Conservation (phyloP, 306 rosid genomes). For the Macrotyloma uniflorum region DNA sequence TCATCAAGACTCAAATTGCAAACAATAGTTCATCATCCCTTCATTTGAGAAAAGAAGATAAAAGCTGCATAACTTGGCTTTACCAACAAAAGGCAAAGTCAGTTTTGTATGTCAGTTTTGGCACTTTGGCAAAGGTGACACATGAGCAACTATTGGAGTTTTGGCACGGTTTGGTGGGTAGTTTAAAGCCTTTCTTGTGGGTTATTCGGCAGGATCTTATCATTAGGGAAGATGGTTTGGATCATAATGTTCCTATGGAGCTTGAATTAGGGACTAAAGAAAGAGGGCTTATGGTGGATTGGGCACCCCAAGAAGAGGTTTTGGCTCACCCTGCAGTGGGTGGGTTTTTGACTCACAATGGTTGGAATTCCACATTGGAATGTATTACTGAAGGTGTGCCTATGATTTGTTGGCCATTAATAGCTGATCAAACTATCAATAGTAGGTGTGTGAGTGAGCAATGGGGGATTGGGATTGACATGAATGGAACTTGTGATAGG, state of each 20-base stretch:
- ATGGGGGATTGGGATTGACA: slow-evolving; percentile 41
- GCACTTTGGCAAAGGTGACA: slow-evolving; percentile 14
- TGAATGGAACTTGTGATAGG: slow-evolving; percentile 32
- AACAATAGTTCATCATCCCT: background rate
- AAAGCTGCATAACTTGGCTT: slow-evolving; percentile 38
- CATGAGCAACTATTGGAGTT: slow-evolving; percentile 21
- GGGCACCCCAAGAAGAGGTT: slow-evolving; percentile 51
- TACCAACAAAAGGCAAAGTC: slow-evolving; percentile 21
- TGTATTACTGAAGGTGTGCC: slow-evolving; percentile 42
- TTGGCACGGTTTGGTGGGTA: slow-evolving; percentile 36
- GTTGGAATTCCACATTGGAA: slow-evolving; percentile 53
- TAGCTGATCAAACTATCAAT: slow-evolving; percentile 35
- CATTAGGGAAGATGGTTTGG: background rate
- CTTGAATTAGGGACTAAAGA: slow-evolving; percentile 34
- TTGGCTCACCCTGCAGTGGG: slow-evolving; percentile 44
- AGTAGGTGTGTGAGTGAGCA: slow-evolving; percentile 43
- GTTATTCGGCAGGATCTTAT: background rate
- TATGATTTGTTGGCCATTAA: slow-evolving; percentile 43
- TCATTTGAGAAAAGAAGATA: slow-evolving; percentile 12
- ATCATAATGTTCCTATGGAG: background rate
- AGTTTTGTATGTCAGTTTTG: slow-evolving; percentile 38
- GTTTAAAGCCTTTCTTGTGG: slow-evolving; percentile 31
- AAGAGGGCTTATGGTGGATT: slow-evolving; percentile 41
- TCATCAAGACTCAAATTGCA: background rate
- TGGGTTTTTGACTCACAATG: slow-evolving; percentile 46